A percentile compares a stretch with the other conserved stretches of the same genome.
Evolutionary conservation across 2,329 filamentous ascomycete species (phyloP).

Genomic region (Aspergillus floridensis): DNA sequence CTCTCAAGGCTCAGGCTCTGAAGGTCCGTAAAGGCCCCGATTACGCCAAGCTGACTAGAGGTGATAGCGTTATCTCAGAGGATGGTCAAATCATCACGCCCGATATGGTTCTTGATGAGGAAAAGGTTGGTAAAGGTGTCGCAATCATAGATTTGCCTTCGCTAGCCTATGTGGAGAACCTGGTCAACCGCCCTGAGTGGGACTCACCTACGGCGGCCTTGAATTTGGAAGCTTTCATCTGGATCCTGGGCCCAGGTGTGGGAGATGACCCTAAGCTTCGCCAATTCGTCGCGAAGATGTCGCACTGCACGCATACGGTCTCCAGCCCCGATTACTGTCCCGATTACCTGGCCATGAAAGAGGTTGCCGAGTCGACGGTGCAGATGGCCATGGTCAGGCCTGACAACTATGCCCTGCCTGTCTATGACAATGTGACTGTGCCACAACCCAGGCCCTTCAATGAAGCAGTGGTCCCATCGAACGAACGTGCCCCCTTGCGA

Average conservation of each 20-base stretch:
- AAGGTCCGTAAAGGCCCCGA: slow-evolving; percentile 61
- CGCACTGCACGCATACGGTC: slow-evolving; percentile 69
- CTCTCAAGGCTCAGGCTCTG: slow-evolving; percentile 60
- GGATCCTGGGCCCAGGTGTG: slow-evolving; percentile 74
- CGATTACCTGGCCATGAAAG: slow-evolving; percentile 70
- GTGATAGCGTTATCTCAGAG: slow-evolving; percentile 60
- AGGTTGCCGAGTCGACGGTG: slow-evolving; percentile 63
- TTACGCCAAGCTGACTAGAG: slow-evolving; percentile 61
- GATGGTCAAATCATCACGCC: slow-evolving; percentile 72
- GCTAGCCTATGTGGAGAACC: slow-evolving; percentile 63
- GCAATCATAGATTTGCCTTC: slow-evolving; percentile 78
- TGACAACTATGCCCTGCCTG: slow-evolving; percentile 68
- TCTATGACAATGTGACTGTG: slow-evolving; percentile 57
- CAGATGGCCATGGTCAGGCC: slow-evolving; percentile 71
- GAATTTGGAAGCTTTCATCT: slow-evolving; percentile 68
- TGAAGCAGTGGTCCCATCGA: slow-evolving; percentile 14
- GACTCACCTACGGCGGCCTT: slow-evolving; percentile 61
- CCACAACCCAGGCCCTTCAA: slow-evolving; percentile 36
- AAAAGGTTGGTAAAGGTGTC: slow-evolving; percentile 67
- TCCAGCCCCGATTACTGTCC: slow-evolving; percentile 71
- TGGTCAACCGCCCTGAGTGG: slow-evolving; percentile 74
- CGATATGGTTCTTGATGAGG: slow-evolving; percentile 76
- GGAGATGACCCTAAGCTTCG: slow-evolving; percentile 61
- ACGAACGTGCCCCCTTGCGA: slow-evolving; percentile 24
- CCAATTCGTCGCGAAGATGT: slow-evolving; percentile 65